A percentile compares a stretch with the other conserved stretches of the same genome.
Evolutionary conservation across 2,329 filamentous ascomycete genomes (phyloP).

Genomic region (Aspergillus awamori): DNA sequence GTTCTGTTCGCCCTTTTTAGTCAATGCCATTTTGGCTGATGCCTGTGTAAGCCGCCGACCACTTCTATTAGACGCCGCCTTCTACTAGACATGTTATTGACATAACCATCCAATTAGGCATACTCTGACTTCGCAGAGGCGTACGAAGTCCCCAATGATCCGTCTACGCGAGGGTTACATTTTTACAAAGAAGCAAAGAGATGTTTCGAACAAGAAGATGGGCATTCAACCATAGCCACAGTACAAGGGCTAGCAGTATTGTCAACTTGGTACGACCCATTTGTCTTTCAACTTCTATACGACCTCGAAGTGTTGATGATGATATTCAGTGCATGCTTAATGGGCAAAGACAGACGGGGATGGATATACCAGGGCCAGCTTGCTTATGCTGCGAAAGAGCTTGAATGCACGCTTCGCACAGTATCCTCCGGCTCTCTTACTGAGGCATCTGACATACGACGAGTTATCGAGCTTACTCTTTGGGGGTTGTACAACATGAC

Average conservation of each 20-base stretch:
- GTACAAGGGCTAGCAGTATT: conserved; percentile 29
- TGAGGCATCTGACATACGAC: conserved; percentile 2
- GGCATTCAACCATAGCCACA: conserved; percentile 25
- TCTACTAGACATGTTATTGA: background rate
- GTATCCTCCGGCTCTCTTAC: background rate
- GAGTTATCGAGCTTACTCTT: conserved; percentile 9
- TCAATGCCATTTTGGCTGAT: conserved; percentile 33
- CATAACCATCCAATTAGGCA: background rate
- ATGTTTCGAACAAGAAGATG: conserved; percentile 28
- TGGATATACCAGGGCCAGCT: background rate
- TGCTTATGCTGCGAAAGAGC: background rate
- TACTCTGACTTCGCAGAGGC: conserved; percentile 26
- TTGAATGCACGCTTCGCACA: background rate
- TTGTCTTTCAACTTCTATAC: background rate
- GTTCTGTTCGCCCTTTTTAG: conserved; percentile 36
- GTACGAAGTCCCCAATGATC: conserved; percentile 19
- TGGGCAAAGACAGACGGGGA: background rate
- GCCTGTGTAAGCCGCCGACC: conserved; percentile 34
- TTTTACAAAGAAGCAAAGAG: conserved; percentile 32
- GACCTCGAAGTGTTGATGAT: background rate
- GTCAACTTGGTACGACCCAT: conserved; percentile 21
- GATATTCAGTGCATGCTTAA: background rate
- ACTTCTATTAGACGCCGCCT: background rate
- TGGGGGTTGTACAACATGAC: conserved; percentile 17
- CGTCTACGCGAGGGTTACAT: conserved; percentile 23